Percentiles rank a stretch among this genome's conserved stretches.
phyloP scores from a whole-genome alignment of 2,329 filamentous ascomycete genomes.

The Penicillium concentricum region DNA sequence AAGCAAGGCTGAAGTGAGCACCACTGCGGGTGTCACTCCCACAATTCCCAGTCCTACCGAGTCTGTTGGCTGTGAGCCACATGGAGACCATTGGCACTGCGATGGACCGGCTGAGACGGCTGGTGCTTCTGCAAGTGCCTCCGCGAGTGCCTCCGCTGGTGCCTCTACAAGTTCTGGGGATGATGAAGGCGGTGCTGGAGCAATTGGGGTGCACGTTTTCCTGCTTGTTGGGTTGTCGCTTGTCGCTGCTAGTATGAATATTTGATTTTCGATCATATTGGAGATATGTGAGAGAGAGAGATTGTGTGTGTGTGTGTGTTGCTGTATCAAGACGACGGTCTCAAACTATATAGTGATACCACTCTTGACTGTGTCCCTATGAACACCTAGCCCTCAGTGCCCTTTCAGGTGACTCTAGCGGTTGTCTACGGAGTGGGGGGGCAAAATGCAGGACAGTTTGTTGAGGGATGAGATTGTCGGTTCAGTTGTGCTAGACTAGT shows the following conservation, averaged over 20 bases:
- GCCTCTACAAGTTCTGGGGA: not conserved
- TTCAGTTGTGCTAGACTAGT: too few relatives aligned
- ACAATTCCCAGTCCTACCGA: conserved; percentile 23
- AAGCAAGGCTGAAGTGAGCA: not conserved
- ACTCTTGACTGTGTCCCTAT: too few relatives aligned
- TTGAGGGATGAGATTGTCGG: too few relatives aligned
- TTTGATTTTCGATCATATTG: not conserved
- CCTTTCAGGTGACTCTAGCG: too few relatives aligned
- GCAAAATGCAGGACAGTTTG: too few relatives aligned
- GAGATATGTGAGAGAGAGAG: not conserved
- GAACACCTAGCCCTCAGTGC: too few relatives aligned
- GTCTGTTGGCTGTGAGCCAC: conserved; percentile 19
- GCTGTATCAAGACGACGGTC: not conserved
- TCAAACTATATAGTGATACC: too few relatives aligned
- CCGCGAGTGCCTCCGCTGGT: not conserved
- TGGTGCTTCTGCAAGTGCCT: not conserved
- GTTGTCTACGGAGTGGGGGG: too few relatives aligned
- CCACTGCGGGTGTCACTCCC: not conserved
- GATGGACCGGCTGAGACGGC: conserved; percentile 16
- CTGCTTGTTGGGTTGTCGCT: not conserved
- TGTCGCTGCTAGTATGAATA: not conserved
- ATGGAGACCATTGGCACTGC: conserved; percentile 27
- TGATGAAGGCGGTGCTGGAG: not conserved
- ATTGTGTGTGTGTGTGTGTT: not conserved
- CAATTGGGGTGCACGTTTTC: not conserved